Base-by-base conservation (phyloP, 2,329 filamentous ascomycete genomes). In the Fusarium sp. region DNA sequence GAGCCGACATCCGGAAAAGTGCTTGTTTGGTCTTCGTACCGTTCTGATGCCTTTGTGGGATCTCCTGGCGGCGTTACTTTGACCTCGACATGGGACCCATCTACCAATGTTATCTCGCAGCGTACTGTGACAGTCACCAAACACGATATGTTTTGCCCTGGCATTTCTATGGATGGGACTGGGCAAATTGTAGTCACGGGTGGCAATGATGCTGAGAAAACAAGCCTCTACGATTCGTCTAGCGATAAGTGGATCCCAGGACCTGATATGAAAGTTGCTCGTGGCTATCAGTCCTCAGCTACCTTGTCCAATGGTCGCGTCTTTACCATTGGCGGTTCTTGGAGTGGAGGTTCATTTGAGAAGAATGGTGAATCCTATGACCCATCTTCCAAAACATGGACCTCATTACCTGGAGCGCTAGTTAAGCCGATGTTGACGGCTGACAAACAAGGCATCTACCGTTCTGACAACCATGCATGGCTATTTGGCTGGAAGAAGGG, bases 131-230 rank as follows among this genome's bases (percentile, higher is more conserved):
- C 76, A 42, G 72, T 83, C 58, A 86, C 82, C 0, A 67, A 78
- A 6, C 83, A 86, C 65, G 83, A 86, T 68, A 86, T 86, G 84
- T 86, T 86, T 65, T 87, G 85, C 68, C 85, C 86, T 0, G 86
- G 85, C 3, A 83, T 87, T 19, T 83, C 80, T 1, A 74, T 83
- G 14, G 82, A 84, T 55, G 79, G 78, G 17, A 75, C 81, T 9
- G 86, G 85, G 1, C 76, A 79, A 10, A 79, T 86, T 9, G 70
- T 88, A 3, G 81, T 89, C 8, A 84, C 82, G 0, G 86, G 87
- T 7, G 87, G 87, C 2, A 81, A 81, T 23, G 79, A 82, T 54
- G 81, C 82, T 8, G 72, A 76, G 7, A 80, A 80, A 40, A 85
- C 83, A 2, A 85, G 81, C 56, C 77, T 86, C 17, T 86, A 83